Conservation (phyloP, 257 asterid genomes). For the Przewalskia tangutica region DNA sequence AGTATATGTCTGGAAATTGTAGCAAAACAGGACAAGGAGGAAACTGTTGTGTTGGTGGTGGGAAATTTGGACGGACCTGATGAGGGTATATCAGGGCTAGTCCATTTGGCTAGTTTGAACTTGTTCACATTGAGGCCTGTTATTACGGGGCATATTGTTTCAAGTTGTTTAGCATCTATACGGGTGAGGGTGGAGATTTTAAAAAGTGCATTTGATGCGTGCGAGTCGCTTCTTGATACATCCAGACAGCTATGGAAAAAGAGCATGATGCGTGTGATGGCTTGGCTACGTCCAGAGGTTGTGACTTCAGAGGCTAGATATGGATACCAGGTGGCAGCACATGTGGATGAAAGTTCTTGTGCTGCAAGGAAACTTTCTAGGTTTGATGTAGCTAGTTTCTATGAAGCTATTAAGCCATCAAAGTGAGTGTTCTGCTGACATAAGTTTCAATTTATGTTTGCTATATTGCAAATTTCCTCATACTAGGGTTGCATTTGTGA, state of each 20-base stretch:
- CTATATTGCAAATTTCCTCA: background rate
- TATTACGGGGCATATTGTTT: constrained; percentile 24
- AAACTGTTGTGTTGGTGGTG: constrained; percentile 39
- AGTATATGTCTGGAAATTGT: constrained; percentile 49
- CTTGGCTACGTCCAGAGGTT: constrained; percentile 94
- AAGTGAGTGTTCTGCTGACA: constrained; percentile 44
- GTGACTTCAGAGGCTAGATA: constrained; percentile 86
- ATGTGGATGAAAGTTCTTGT: constrained; percentile 23
- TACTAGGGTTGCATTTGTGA: constrained; percentile 10
- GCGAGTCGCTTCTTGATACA: constrained; percentile 66
- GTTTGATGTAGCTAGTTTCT: constrained; percentile 73
- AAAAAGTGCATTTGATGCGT: constrained; percentile 45
- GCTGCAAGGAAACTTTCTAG: constrained; percentile 29
- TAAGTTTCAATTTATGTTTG: background rate
- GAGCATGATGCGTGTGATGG: constrained; percentile 80
- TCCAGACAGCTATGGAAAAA: constrained; percentile 79
- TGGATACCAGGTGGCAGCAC: constrained; percentile 27
- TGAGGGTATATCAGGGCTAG: constrained; percentile 77
- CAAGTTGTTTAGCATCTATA: constrained; percentile 33
- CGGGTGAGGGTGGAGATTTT: constrained; percentile 68
- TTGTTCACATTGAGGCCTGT: constrained; percentile 62
- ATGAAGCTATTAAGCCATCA: constrained; percentile 93
- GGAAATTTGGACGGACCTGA: constrained; percentile 82
- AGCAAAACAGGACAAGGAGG: constrained; percentile 27
- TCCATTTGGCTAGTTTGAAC: constrained; percentile 75